These are phyloP conservation scores for Solanum tarijense DNA, from an alignment of 257 asterid species.

Conservation along the genomic window DNA sequence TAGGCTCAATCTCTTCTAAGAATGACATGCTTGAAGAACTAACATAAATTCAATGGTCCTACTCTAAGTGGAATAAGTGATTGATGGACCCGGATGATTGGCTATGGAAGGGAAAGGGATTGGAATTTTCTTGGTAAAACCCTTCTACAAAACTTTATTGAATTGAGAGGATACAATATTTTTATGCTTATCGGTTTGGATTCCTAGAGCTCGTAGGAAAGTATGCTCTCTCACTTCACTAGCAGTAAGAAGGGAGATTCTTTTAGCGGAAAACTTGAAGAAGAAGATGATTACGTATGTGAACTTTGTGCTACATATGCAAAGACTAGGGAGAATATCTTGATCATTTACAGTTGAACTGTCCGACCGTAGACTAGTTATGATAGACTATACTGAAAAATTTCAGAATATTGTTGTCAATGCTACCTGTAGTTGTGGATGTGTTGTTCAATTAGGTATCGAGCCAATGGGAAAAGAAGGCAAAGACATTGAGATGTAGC, in stretches of 20 bases:
- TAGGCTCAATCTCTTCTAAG: neutral
- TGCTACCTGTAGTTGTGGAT: neutral
- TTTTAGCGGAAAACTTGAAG: neutral
- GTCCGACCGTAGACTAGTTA: neutral
- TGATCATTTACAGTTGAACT: neutral
- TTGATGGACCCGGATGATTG: neutral
- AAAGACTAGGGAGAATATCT: neutral
- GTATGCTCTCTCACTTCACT: neutral
- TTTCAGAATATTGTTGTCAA: neutral
- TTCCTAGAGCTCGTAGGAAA: neutral
- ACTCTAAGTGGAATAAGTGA: neutral
- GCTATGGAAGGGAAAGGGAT: neutral
- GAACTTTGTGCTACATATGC: neutral
- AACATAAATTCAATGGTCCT: neutral
- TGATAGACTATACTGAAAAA: neutral
- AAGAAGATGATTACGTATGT: neutral
- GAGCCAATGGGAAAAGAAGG: neutral
- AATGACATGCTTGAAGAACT: neutral
- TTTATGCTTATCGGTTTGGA: neutral
- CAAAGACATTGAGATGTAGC: neutral
- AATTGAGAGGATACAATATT: neutral
- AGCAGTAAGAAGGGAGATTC: neutral
- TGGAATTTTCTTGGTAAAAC: neutral
- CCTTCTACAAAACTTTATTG: neutral
- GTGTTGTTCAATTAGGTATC: neutral